Base-by-base conservation (phyloP, 768 basidiomycete genomes). In the Cubamyces sp. region DNA sequence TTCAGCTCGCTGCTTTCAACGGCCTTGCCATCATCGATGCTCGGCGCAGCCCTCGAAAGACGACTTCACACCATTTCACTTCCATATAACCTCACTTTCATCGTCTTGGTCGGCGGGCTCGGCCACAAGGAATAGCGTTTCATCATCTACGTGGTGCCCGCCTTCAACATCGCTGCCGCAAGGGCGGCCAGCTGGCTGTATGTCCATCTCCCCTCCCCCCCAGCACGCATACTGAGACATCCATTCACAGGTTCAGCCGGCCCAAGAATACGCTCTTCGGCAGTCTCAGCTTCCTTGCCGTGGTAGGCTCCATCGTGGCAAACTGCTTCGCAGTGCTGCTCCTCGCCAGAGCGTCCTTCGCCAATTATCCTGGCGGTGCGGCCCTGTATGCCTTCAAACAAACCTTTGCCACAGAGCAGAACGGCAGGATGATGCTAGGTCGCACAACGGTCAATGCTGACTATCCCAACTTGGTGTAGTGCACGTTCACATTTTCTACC, bases 81-180 rank as follows among this genome's bases (percentile, higher is more conserved):
- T 8, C 83, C 88, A 0, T 78, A 84, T n/a, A n/a, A n/a, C 2
- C 26, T 87, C 5, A 60, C 69, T 0, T 91, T 89, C 62, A 69
- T 93, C 8, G 73, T 70, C 2, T 66, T 88, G 3, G 83, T 98
- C 72, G 95, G 94, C 71, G 78, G 71, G 30, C 78, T 98, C 1
- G 88, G 84, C 0, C 97, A 99, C 76, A 99, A 99, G 73, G 97
- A 99, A 75, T 99, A 96, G 97, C 84, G 97, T 7, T 99, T 99
- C 74, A 79, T 98, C 59, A 82, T 94, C 9, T 98, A 98, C 70
- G 82, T 87, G 18, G 84, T 98, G 0, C 95, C 96, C 0, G 70
- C 85, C 2, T 78, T 94, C 74, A 96, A 97, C 67, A 73, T 95
- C 3, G 84, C 88, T 1, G 94, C 91, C 1, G 88, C 94, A 0